phyloP scores from a whole-genome alignment of 495 filamentous ascomycete genomes.

The Podospora anserina region DNA sequence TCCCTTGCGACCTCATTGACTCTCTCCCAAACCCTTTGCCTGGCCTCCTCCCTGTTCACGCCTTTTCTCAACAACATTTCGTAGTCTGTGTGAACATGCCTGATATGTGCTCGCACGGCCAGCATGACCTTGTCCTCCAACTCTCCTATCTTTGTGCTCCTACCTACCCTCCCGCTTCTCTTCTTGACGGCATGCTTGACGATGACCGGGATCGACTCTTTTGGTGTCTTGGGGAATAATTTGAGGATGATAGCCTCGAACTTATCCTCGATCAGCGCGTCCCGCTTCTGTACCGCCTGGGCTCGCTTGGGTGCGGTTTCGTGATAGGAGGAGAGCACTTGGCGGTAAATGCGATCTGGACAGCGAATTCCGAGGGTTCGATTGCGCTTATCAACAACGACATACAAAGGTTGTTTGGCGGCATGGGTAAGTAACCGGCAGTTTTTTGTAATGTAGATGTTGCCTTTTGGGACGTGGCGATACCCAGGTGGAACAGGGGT shows the following conservation, averaged over 20 bases:
- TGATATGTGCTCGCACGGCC: slow-evolving; percentile 38
- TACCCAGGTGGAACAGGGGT: slow-evolving; percentile 35
- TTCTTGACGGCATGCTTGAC: slow-evolving; percentile 34
- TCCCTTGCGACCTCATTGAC: slow-evolving; percentile 23
- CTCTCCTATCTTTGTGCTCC: slow-evolving; percentile 25
- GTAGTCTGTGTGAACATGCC: slow-evolving; percentile 41
- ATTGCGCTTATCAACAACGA: slow-evolving; percentile 28
- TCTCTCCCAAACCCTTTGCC: slow-evolving; percentile 16
- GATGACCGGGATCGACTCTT: slow-evolving; percentile 20
- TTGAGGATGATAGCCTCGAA: slow-evolving; percentile 29
- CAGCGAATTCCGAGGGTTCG: slow-evolving; percentile 37
- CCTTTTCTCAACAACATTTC: slow-evolving; percentile 29
- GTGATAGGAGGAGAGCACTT: slow-evolving; percentile 25
- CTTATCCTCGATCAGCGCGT: slow-evolving; percentile 26
- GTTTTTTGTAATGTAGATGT: slow-evolving; percentile 38
- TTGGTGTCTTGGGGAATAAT: slow-evolving; percentile 33
- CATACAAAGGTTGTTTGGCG: slow-evolving; percentile 31
- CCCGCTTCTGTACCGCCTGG: slow-evolving; percentile 27
- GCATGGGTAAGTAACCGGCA: slow-evolving; percentile 37
- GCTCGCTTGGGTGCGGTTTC: slow-evolving; percentile 31
- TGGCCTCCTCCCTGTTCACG: slow-evolving; percentile 16
- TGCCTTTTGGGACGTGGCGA: slow-evolving; percentile 37
- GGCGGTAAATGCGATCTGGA: slow-evolving; percentile 28
- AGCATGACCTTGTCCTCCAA: slow-evolving; percentile 33
- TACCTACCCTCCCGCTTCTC: slow-evolving; percentile 35